phyloP scores from a whole-genome alignment of 176 grass and related monocot species.

The Cenchrus americanus region DNA sequence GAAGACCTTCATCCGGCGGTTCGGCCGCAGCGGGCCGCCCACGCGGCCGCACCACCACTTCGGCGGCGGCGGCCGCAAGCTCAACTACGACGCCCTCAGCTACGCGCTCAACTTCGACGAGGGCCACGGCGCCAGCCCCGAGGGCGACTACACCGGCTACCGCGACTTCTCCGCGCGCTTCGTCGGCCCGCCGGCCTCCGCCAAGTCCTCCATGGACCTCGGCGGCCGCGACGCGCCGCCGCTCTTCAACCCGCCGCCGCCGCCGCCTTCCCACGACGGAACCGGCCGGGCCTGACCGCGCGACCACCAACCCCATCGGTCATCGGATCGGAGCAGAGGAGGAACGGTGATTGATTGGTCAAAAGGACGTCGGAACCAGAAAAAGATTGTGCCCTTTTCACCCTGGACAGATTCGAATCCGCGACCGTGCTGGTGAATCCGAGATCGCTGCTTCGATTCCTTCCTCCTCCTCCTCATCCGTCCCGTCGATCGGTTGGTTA shows the following conservation, averaged over 20 bases:
- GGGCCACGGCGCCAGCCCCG: conserved; percentile 71
- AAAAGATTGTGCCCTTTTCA: conserved; percentile 35
- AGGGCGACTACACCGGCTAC: conserved; percentile 61
- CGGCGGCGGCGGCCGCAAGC: conserved; percentile 44
- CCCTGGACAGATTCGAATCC: conserved; percentile 19
- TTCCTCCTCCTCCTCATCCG: not conserved
- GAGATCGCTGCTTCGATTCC: conserved; percentile 26
- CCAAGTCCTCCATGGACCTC: conserved; percentile 84
- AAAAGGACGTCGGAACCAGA: not conserved
- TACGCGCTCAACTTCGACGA: conserved; percentile 93
- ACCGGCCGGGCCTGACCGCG: conserved; percentile 25
- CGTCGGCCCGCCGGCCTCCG: conserved; percentile 54
- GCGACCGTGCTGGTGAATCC: not conserved
- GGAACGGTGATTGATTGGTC: not conserved
- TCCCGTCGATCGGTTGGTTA: conserved; percentile 29
- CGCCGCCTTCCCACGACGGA: conserved; percentile 2
- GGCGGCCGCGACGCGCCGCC: conserved; percentile 65
- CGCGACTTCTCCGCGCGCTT: conserved; percentile 92
- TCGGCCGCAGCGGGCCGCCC: conserved; percentile 59
- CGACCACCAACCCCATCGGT: not conserved
- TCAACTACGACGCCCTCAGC: conserved; percentile 87
- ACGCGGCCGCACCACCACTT: conserved; percentile 30
- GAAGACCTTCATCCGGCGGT: conserved; percentile 97
- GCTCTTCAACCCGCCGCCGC: conserved; percentile 45
- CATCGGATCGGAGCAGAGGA: conserved; percentile 5